Evolutionary conservation across 2,329 filamentous ascomycete genomes (phyloP), one percentile per base, ranked within the genome.

Genomic region (Metarhizium album): DNA sequence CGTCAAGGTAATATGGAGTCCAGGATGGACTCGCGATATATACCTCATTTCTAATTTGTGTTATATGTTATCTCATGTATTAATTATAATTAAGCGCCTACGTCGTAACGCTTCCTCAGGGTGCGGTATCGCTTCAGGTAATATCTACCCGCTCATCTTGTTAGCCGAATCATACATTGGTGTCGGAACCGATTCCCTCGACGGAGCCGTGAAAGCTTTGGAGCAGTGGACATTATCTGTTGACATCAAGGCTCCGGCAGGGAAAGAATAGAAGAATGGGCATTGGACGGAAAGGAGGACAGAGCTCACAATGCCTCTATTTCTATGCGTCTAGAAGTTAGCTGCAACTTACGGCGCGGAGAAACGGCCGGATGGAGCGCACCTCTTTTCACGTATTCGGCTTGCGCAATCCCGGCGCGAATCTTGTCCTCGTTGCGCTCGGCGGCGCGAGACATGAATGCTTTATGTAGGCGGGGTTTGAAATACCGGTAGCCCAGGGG

Each of bases 341-440:
- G 46, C 31, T 37, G 13, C 16, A 31, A 14, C 13, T 33, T 7
- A 23, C 9, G 7, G 16, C 35, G 11, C 1, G 22, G 14, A 31
- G 29, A 23, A 42, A 7, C 51, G 40, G 53, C 63, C 16, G 14
- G 1, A 16, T 18, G 1, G 0, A 4, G n/a, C 7, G 38, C 51
- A 89, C 89, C 89, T 76, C 94, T 96, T 69, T 88, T 94, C 3
- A 97, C 89, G 67, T 86, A 96, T 57, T 94, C 81, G 0, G 90
- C 91, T 53, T 84, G 76, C 40, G 79, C 75, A 51, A 98, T 88
- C 0, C 82, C 87, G 53, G 83, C 76, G 42, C 75, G 76, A 47
- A 98, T 96, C 60, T 87, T 76, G 7, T 78, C 79, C 55, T 91
- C 84, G 58, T 93, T 82, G 2, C 72, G 75, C 52, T 95, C 63